phyloP scores from a whole-genome alignment of 1,284 basidiomycete species.

The Pascua guehoae region DNA sequence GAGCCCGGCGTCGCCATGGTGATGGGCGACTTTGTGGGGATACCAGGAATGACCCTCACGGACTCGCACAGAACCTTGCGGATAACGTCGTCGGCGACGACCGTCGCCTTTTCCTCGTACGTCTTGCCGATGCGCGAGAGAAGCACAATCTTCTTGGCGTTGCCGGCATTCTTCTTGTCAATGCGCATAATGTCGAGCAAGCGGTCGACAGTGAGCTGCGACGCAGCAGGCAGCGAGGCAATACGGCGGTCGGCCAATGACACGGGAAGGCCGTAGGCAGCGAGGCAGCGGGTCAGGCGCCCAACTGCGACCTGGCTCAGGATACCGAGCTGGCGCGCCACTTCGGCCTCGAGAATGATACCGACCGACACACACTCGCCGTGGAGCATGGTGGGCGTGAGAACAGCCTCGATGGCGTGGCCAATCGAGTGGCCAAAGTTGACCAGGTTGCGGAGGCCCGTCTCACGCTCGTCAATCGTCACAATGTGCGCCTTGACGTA shows the following conservation, averaged over 20 bases:
- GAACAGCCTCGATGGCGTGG: conserved; percentile 89
- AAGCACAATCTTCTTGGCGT: conserved; percentile 88
- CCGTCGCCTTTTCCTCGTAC: conserved; percentile 85
- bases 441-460: conserved; percentile 90
- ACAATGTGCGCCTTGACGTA: conserved; percentile 93
- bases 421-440: conserved; percentile 97
- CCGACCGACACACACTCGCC: conserved; percentile 90
- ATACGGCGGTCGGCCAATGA: conserved; percentile 73
- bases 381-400: conserved; percentile 86
- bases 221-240: conserved; percentile 65
- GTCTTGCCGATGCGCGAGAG: conserved; percentile 87
- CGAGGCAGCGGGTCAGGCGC: conserved; percentile 73
- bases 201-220: conserved; percentile 70
- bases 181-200: conserved; percentile 87
- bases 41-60: conserved; percentile 66
- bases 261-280: conserved; percentile 81
- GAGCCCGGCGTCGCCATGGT: conserved; percentile 90
- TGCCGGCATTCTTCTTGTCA: conserved; percentile 95
- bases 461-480: conserved; percentile 90
- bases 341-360: conserved; percentile 90
- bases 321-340: conserved; percentile 79
- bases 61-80: conserved; percentile 74
- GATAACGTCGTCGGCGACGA: conserved; percentile 75
- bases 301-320: conserved; percentile 85
- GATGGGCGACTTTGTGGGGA: conserved; percentile 64